These are phyloP conservation scores for Macrophomina tecta DNA, from an alignment of 2,329 filamentous ascomycete species.

Conservation along the genomic window DNA sequence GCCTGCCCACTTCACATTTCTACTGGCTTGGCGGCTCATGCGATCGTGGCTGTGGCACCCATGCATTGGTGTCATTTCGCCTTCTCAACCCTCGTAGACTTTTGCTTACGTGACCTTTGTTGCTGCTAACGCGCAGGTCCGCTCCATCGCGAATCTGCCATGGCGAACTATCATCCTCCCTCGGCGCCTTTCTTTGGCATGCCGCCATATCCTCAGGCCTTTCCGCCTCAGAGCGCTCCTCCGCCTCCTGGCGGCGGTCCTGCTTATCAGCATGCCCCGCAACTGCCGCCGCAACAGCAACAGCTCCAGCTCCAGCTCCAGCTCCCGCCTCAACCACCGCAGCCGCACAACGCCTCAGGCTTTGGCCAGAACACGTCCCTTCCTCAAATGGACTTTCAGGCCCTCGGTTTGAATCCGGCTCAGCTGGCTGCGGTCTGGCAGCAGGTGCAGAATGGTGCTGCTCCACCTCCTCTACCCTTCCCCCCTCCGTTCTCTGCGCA, in stretches of 20 bases:
- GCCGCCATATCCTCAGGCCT: constrained; percentile 12
- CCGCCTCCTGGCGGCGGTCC: constrained; percentile 2
- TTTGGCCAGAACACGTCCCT: constrained; percentile 35
- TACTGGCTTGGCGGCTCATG: constrained; percentile 24
- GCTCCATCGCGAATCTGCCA: constrained; percentile 6
- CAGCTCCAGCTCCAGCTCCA: constrained; percentile 1
- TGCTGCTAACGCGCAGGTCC: constrained; percentile 27
- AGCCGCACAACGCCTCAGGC: constrained; percentile 20
- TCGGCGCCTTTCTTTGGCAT: constrained; percentile 23
- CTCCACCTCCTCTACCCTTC: constrained; percentile 35
- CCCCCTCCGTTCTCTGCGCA: constrained; percentile 38
- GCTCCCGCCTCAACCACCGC: constrained; percentile 1
- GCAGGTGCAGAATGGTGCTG: constrained; percentile 28
- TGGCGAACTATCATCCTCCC: constrained; percentile 26
- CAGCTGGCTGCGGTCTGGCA: constrained; percentile 25
- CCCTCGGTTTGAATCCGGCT: constrained; percentile 19
- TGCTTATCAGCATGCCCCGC: constrained; percentile 19
- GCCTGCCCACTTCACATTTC: constrained; percentile 18
- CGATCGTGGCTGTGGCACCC: constrained; percentile 24
- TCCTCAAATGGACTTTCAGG: constrained; percentile 32
- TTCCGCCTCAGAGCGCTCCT: constrained; percentile 19
- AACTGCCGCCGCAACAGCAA: constrained; percentile 15
- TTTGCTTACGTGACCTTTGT: constrained; percentile 24
- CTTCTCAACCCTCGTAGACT: constrained; percentile 9
- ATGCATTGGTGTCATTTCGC: constrained; percentile 26